A percentile compares a stretch with the other conserved stretches of the same genome.
Evolutionary conservation across 2,329 filamentous ascomycete genomes (phyloP).

Genomic region (Fragosphaeria purpurea): DNA sequence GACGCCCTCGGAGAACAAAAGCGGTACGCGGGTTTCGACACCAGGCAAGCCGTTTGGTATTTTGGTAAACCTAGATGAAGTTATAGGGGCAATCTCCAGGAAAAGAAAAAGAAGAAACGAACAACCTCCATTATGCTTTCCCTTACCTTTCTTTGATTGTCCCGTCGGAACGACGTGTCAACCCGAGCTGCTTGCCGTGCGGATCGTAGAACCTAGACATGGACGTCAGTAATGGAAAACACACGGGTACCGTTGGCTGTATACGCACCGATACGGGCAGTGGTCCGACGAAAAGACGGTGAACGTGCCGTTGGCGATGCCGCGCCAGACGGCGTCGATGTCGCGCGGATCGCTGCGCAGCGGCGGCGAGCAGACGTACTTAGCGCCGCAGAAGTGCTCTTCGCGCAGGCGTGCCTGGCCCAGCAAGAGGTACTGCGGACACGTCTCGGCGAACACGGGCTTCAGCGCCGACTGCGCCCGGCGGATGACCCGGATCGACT

Average conservation of each 20-base stretch:
- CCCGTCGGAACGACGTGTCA: slow-evolving; percentile 3
- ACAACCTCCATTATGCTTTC: too few relatives aligned
- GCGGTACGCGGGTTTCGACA: slow-evolving; percentile 43
- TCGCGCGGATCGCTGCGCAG: slow-evolving; percentile 32
- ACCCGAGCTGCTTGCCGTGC: slow-evolving; percentile 13
- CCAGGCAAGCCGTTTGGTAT: slow-evolving; percentile 49
- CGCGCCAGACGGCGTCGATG: slow-evolving; percentile 40
- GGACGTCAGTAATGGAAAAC: neutral
- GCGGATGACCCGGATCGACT: slow-evolving; percentile 38
- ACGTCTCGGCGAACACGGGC: slow-evolving; percentile 46
- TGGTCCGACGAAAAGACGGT: slow-evolving; percentile 40
- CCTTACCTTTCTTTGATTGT: neutral
- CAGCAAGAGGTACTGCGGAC: slow-evolving; percentile 46
- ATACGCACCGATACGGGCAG: slow-evolving; percentile 26
- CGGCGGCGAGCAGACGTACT: slow-evolving; percentile 43
- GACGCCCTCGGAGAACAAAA: slow-evolving; percentile 29
- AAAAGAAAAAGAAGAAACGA: neutral
- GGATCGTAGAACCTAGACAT: slow-evolving; percentile 31
- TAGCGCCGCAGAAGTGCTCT: slow-evolving; percentile 29
- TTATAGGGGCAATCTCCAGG: too few relatives aligned
- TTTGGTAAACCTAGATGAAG: slow-evolving; percentile 34
- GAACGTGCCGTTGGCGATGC: slow-evolving; percentile 42
- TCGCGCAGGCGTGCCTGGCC: slow-evolving; percentile 24
- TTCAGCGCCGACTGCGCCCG: slow-evolving; percentile 37
- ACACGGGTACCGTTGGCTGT: too few relatives aligned